Evolutionary conservation across 1,284 basidiomycete genomes (phyloP).

Genomic region (Pseudozyma tsukubaensis): DNA sequence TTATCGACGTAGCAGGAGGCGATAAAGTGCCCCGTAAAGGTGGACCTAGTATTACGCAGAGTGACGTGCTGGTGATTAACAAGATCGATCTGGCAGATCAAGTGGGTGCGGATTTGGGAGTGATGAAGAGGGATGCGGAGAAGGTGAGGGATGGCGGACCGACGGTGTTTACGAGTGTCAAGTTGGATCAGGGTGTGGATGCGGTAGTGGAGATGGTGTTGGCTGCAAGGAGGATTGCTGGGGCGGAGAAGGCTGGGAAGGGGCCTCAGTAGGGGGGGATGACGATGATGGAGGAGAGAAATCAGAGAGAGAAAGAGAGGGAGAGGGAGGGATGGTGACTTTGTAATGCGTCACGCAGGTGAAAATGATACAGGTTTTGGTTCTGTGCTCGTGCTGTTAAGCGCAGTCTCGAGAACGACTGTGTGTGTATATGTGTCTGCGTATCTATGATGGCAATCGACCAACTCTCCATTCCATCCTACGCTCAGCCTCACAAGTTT

Average conservation of each 20-base stretch:
- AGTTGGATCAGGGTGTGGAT: conserved; percentile 81
- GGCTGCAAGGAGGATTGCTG: conserved; percentile 81
- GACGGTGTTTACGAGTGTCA: conserved; percentile 89
- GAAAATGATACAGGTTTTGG: neutral
- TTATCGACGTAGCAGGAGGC: conserved; percentile 80
- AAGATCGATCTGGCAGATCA: conserved; percentile 79
- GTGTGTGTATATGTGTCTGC: too few species aligned
- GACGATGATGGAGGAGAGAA: neutral
- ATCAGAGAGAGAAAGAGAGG: too few species aligned
- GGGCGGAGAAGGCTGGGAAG: conserved; percentile 66
- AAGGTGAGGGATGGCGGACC: conserved; percentile 94
- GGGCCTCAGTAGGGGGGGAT: neutral
- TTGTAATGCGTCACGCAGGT: neutral
- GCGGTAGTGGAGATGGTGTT: conserved; percentile 85
- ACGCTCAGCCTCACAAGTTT: too few species aligned
- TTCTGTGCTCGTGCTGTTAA: too few species aligned
- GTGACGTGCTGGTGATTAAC: conserved; percentile 93
- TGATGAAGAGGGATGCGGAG: conserved; percentile 93
- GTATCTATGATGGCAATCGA: too few species aligned
- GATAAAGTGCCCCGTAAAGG: conserved; percentile 99
- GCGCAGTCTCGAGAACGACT: too few species aligned
- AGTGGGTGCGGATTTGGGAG: conserved; percentile 90
- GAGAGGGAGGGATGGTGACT: too few species aligned
- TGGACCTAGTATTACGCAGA: conserved; percentile 84
- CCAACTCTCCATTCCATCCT: too few species aligned